Base-by-base conservation (phyloP, 257 asterid species). In the Pogostemon cablin region DNA sequence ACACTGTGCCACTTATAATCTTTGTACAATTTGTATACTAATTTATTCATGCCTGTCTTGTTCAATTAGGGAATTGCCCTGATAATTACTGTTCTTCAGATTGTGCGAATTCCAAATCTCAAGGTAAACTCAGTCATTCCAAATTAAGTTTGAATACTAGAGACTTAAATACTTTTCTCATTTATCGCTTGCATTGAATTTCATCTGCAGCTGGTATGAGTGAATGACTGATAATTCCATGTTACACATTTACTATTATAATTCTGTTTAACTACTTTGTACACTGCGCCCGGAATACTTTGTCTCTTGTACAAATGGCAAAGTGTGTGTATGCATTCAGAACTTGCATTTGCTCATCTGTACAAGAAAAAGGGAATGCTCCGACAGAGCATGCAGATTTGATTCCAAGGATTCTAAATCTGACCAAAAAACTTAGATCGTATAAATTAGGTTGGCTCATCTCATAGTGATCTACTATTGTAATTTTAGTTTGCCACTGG, bases 81-180 rank as follows among this genome's bases (percentile, higher is more conserved):
- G 68, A 92, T 92, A 58, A 88, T 86, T 71, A 92, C 96, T 3
- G 98, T 92, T 78, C 88, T 92, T 81, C 98, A 92, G 84, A 92
- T 92, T 50, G 92, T 92, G 9, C 90, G 89, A 67, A 84, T 92
- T 75, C 98, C 98, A 56, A 90, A 92, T 84, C 98, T 92, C 79
- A 88, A 92, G 98, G 98, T 89, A 81, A 85, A 41, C 9, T 71
- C 57, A 34, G 65, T 41, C 32, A 67, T 32, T 34, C 48, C 11
- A 11, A 60, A 75, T 55, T 77, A 46, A 40, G 43, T 9, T 72
- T 43, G 32, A 55, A 7, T 17, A 48, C 52, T 20, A 55, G 46
- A 55, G 68, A 53, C 49, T 46, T 65, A 7, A 52, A 58, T 73
- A 41, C 37, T 72, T 42, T 39, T 76, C 62, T 61, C 59, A 65